These are phyloP conservation scores for Coffea canephora DNA, from an alignment of 257 asterid genomes.

Conservation along the genomic window DNA sequence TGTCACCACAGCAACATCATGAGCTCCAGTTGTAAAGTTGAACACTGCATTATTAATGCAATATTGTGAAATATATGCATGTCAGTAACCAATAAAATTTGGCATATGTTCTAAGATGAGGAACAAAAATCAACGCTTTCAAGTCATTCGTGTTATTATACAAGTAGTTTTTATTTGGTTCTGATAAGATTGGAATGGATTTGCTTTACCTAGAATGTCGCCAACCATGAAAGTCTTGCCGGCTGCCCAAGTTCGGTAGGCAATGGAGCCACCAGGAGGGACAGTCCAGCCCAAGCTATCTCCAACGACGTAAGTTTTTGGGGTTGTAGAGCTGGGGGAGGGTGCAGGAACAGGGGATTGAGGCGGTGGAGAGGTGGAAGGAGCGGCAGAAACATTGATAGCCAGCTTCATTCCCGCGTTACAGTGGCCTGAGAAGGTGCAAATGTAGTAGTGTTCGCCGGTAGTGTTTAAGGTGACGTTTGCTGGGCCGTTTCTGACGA, in stretches of 20 bases:
- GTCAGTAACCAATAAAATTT: neutral
- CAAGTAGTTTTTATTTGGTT: neutral
- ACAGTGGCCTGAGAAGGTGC: slow-evolving; percentile 52
- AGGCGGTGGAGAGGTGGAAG: slow-evolving; percentile 24
- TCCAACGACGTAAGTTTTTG: slow-evolving; percentile 51
- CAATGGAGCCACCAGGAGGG: slow-evolving; percentile 44
- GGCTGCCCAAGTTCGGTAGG: slow-evolving; percentile 60
- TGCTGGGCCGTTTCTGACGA: slow-evolving; percentile 42
- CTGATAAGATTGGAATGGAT: neutral
- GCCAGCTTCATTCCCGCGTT: slow-evolving; percentile 51
- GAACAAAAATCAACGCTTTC: too few relatives aligned
- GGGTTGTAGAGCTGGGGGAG: slow-evolving; percentile 31
- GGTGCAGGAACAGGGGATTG: slow-evolving; percentile 36
- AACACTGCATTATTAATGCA: slow-evolving; percentile 44
- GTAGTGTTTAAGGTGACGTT: slow-evolving; percentile 43
- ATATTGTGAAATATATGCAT: neutral
- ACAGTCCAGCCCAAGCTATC: slow-evolving; percentile 61
- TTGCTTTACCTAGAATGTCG: slow-evolving; percentile 50
- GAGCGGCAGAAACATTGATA: slow-evolving; percentile 51
- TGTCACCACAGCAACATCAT: slow-evolving; percentile 49
- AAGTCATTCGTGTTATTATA: too few relatives aligned
- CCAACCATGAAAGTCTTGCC: slow-evolving; percentile 53
- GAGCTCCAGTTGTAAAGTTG: slow-evolving; percentile 55
- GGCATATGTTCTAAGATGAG: too few relatives aligned
- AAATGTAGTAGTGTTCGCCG: slow-evolving; percentile 58